Evolutionary conservation across 768 basidiomycete species (phyloP).

Genomic region (Trametes coccinea): DNA sequence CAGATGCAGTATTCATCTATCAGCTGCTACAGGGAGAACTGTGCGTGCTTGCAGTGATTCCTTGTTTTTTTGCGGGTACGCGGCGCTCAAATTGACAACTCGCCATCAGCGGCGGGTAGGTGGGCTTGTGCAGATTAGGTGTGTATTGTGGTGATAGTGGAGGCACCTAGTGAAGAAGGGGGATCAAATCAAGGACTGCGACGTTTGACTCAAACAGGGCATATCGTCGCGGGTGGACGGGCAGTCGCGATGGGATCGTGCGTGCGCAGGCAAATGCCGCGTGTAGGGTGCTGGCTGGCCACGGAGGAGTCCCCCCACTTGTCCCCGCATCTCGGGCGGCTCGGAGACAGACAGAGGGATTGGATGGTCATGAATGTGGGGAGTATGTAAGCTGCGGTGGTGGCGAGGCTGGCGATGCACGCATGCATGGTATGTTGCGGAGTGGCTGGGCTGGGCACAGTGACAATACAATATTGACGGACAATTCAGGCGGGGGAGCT

Average conservation of each 20-base stretch:
- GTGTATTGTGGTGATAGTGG: constrained; percentile 3
- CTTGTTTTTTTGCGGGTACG: background rate
- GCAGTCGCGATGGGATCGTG: too few relatives aligned
- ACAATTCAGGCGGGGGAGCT: constrained; percentile 2
- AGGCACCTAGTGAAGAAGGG: background rate
- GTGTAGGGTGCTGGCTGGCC: background rate
- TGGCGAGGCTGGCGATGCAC: background rate
- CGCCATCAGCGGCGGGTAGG: constrained; percentile 7
- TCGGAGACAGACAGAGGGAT: background rate
- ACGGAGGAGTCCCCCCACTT: too few relatives aligned
- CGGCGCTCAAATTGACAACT: constrained; percentile 16
- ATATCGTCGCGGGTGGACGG: background rate
- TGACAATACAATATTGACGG: constrained; percentile 3
- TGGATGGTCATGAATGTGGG: background rate
- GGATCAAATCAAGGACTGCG: constrained; percentile 10
- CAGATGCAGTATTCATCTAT: background rate
- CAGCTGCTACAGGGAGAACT: background rate
- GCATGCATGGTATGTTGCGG: constrained; percentile 13
- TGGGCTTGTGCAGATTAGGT: constrained; percentile 12
- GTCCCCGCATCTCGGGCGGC: too few relatives aligned
- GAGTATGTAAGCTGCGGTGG: background rate
- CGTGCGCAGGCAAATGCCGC: too few relatives aligned
- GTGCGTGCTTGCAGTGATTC: constrained; percentile 10
- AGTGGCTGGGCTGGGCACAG: background rate
- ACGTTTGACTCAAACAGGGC: constrained; percentile 6